Evolutionary conservation across 2,329 filamentous ascomycete species (phyloP).

Genomic region (Trichoderma sp.): DNA sequence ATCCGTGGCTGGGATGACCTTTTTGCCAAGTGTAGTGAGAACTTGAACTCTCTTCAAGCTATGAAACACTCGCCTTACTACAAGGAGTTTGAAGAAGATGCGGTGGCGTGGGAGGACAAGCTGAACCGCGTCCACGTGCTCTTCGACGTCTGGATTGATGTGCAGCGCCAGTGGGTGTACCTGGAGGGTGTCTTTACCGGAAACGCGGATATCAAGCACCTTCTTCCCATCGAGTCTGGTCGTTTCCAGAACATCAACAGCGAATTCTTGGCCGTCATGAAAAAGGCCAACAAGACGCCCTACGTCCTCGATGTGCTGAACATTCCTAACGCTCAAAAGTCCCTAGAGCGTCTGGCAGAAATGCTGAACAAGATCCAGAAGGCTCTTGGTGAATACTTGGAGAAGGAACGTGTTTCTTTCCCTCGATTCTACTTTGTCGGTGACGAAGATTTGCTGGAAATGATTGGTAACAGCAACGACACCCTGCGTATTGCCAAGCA

Average conservation of each 20-base stretch:
- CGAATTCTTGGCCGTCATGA: conserved; percentile 98
- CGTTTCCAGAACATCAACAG: conserved; percentile 99
- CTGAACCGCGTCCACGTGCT: conserved; percentile 95
- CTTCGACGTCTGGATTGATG: conserved; percentile 99
- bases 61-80: conserved; percentile 99
- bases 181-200: conserved; percentile 98
- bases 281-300: conserved; percentile 96
- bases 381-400: conserved; percentile 94
- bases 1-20: conserved; percentile 98
- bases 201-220: conserved; percentile 97
- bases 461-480: conserved; percentile 99
- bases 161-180: conserved; percentile 99
- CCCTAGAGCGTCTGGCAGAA: conserved; percentile 91
- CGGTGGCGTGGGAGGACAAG: conserved; percentile 95
- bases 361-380: conserved; percentile 99
- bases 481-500: conserved; percentile 95
- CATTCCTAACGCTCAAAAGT: conserved; percentile 94
- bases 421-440: conserved; percentile 99
- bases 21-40: conserved; percentile 97
- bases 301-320: conserved; percentile 94
- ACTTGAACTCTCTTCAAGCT: conserved; percentile 93
- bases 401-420: conserved; percentile 96
- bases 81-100: conserved; percentile 98
- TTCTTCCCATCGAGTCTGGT: conserved; percentile 92
- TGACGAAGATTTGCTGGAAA: conserved; percentile 96